Conservation (phyloP, 1,284 basidiomycete genomes). For the Boletus smithii region DNA sequence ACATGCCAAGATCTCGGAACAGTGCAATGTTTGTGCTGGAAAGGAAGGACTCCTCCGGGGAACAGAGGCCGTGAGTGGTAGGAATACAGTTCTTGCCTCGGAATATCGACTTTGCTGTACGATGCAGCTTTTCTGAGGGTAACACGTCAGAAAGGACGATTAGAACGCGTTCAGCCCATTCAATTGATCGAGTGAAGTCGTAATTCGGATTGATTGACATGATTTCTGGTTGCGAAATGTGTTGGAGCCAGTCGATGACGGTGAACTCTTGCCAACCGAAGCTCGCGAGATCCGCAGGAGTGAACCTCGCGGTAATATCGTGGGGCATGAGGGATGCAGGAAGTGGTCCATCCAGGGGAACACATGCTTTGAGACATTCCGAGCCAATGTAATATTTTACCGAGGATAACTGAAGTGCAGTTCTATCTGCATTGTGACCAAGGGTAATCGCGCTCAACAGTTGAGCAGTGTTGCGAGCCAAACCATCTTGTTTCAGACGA, state of each 20-base stretch:
- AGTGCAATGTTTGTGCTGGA: conserved; percentile 6
- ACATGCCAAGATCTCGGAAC: conserved; percentile 9
- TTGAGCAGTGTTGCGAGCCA: too few species aligned
- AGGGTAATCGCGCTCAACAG: too few species aligned
- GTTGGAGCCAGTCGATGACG: conserved; percentile 37
- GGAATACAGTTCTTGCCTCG: conserved; percentile 48
- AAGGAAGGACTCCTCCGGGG: conserved; percentile 15
- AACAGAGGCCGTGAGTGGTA: conserved; percentile 39
- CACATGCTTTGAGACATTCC: conserved; percentile 24
- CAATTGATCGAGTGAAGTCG: conserved; percentile 61
- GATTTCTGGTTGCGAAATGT: too few species aligned
- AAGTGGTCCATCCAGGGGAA: conserved; percentile 76
- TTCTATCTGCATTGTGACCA: too few species aligned
- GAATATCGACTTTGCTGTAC: conserved; percentile 36
- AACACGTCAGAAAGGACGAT: background rate
- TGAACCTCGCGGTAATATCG: conserved; percentile 44
- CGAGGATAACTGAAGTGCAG: background rate
- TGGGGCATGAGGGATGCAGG: conserved; percentile 41
- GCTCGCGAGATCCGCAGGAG: conserved; percentile 61
- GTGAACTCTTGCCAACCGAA: conserved; percentile 73
- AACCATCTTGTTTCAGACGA: too few species aligned
- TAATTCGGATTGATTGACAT: background rate
- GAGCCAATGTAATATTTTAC: background rate
- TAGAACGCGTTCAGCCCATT: conserved; percentile 49
- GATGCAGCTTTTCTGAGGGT: conserved; percentile 48